Evolutionary conservation across 1,284 basidiomycete species (phyloP).

Genomic region (Lentinula novae-zelandiae): DNA sequence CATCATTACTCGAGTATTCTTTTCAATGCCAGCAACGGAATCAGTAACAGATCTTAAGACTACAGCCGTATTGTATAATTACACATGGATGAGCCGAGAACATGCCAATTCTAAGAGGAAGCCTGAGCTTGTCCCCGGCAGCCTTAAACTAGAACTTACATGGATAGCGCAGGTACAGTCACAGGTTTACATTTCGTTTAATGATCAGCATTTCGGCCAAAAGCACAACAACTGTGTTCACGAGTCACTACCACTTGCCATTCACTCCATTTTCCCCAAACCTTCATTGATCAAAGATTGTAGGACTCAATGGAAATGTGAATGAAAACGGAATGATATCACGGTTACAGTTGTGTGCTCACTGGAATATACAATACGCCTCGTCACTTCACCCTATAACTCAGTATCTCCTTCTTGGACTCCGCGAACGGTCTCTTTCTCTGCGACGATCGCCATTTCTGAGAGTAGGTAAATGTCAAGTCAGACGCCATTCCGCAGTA

Average conservation of each 20-base stretch:
- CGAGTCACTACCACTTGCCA: not conserved
- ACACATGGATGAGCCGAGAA: not conserved
- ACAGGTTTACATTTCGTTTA: not conserved
- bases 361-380: not conserved
- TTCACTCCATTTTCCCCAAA: not conserved
- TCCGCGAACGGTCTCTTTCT: constrained; percentile 76
- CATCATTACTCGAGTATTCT: too few species aligned
- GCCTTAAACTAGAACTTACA: not conserved
- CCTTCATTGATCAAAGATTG: constrained; percentile 1
- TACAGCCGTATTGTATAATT: not conserved
- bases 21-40: not conserved
- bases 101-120: not conserved
- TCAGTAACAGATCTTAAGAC: not conserved
- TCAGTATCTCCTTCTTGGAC: constrained; percentile 70
- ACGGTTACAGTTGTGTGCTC: not conserved
- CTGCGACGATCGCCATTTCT: constrained; percentile 54
- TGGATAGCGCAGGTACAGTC: not conserved
- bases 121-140: not conserved
- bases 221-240: not conserved
- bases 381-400: not conserved
- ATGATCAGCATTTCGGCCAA: not conserved
- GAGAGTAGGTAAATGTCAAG: constrained; percentile 15
- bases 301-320: not conserved
- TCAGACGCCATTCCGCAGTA: constrained; percentile 13
- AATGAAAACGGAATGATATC: not conserved